Evolutionary conservation across 2,329 filamentous ascomycete genomes (phyloP).

Genomic region (Xylaria sp.): DNA sequence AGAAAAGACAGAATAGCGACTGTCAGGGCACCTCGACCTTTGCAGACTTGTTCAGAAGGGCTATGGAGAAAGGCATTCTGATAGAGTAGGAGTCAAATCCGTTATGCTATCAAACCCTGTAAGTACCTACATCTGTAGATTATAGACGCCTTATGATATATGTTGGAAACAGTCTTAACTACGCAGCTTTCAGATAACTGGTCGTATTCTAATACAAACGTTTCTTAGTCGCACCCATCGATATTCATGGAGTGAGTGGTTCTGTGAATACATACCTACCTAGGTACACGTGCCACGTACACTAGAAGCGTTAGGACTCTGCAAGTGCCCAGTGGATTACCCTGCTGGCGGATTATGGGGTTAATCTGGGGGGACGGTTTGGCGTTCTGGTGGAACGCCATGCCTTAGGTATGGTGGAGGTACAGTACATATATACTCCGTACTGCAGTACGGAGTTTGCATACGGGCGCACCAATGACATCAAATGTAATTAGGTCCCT

Average conservation of each 20-base stretch:
- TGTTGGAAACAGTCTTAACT: neutral
- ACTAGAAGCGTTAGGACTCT: neutral
- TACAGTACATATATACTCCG: neutral
- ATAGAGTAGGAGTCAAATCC: slow-evolving; percentile 30
- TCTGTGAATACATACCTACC: too few relatives aligned
- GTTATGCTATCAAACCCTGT: too few relatives aligned
- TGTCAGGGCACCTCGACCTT: slow-evolving; percentile 56
- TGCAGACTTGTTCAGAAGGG: slow-evolving; percentile 55
- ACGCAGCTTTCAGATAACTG: neutral
- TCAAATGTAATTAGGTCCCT: slow-evolving; percentile 23
- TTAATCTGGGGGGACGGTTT: neutral
- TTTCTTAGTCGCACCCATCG: too few relatives aligned
- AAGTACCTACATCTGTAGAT: slow-evolving; percentile 9
- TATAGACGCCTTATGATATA: neutral
- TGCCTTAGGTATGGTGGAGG: neutral
- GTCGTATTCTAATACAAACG: neutral
- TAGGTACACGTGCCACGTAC: too few relatives aligned
- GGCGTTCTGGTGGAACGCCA: neutral
- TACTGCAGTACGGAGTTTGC: neutral
- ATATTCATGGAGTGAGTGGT: too few relatives aligned
- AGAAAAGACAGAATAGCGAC: slow-evolving; percentile 56
- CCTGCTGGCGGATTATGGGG: too few relatives aligned
- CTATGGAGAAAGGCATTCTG: slow-evolving; percentile 44
- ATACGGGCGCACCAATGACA: slow-evolving; percentile 28
- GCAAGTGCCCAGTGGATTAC: too few relatives aligned